A percentile compares a stretch with the other conserved stretches of the same genome.
Conservation (phyloP, 768 basidiomycete species). For the Suillus ampliporus region DNA sequence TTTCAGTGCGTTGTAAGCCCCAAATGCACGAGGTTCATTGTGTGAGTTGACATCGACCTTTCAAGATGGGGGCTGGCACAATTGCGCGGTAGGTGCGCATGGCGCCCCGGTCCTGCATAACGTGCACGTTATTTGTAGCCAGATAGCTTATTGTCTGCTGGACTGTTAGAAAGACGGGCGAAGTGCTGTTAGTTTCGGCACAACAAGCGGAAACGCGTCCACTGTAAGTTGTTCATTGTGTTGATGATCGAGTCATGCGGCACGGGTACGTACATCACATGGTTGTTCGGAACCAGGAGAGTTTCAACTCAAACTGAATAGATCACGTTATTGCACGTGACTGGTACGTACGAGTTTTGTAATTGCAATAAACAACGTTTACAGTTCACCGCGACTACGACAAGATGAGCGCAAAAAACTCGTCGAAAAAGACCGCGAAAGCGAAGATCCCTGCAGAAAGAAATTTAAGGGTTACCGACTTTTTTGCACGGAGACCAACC, state of each 20-base stretch:
- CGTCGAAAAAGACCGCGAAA: constrained; percentile 16
- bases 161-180: no score
- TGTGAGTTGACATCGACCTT: constrained; percentile 66
- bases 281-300: constrained; percentile 4
- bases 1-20: constrained; percentile 80
- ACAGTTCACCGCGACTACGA: neutral
- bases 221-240: neutral
- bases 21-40: constrained; percentile 43
- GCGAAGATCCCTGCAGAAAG: constrained; percentile 23
- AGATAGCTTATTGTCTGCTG: no score
- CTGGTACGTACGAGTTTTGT: neutral
- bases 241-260: no score
- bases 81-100: constrained; percentile 74
- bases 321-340: neutral
- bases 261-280: no score
- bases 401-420: constrained; percentile 23
- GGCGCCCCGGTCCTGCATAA: no score
- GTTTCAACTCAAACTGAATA: neutral
- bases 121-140: no score
- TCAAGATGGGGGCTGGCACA: constrained; percentile 52
- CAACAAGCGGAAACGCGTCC: no score
- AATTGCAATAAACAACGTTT: constrained; percentile 7
- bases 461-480: constrained; percentile 46
- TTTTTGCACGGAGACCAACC: constrained; percentile 44
- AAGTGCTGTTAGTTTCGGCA: no score